Conservation (phyloP, 2,329 filamentous ascomycete genomes). For the Hymenoscyphus salicellus region DNA sequence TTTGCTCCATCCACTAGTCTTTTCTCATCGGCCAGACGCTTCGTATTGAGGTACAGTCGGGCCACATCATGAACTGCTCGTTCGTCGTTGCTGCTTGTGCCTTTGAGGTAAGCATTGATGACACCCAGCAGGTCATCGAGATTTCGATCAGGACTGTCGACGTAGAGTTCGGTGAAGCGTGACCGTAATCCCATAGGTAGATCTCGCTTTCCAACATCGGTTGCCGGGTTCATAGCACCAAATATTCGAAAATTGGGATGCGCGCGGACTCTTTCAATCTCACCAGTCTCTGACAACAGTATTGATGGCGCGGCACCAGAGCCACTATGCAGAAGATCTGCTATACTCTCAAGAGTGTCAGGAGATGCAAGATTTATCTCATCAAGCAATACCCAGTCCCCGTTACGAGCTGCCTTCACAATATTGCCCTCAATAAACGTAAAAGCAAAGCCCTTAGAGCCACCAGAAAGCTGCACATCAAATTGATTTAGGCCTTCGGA, state of each 20-base stretch:
- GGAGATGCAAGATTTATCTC: slow-evolving; percentile 96
- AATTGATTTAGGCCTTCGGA: slow-evolving; percentile 71
- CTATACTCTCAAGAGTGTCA: slow-evolving; percentile 90
- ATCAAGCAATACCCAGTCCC: slow-evolving; percentile 94
- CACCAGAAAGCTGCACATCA: slow-evolving; percentile 71
- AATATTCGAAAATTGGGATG: slow-evolving; percentile 95
- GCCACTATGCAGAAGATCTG: slow-evolving; percentile 77
- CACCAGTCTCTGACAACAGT: slow-evolving; percentile 86
- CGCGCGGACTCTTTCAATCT: slow-evolving; percentile 83
- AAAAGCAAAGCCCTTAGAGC: slow-evolving; percentile 80
- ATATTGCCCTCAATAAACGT: slow-evolving; percentile 95
- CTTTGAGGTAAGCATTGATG: slow-evolving; percentile 81
- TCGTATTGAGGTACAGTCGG: slow-evolving; percentile 82
- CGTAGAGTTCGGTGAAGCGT: slow-evolving; percentile 92
- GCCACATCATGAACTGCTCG: slow-evolving; percentile 78
- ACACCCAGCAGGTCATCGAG: slow-evolving; percentile 83
- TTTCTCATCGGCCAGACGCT: slow-evolving; percentile 75
- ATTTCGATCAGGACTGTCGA: slow-evolving; percentile 84
- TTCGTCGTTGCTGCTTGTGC: slow-evolving; percentile 66
- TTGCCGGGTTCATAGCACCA: slow-evolving; percentile 98
- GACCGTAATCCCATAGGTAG: slow-evolving; percentile 84
- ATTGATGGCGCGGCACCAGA: slow-evolving; percentile 73
- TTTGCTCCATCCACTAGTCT: slow-evolving; percentile 90
- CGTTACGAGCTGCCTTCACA: slow-evolving; percentile 90
- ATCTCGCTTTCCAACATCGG: slow-evolving; percentile 94